These are phyloP conservation scores for Huiozyma sinensis DNA, from an alignment of 805 yeast genomes.

Conservation along the genomic window DNA sequence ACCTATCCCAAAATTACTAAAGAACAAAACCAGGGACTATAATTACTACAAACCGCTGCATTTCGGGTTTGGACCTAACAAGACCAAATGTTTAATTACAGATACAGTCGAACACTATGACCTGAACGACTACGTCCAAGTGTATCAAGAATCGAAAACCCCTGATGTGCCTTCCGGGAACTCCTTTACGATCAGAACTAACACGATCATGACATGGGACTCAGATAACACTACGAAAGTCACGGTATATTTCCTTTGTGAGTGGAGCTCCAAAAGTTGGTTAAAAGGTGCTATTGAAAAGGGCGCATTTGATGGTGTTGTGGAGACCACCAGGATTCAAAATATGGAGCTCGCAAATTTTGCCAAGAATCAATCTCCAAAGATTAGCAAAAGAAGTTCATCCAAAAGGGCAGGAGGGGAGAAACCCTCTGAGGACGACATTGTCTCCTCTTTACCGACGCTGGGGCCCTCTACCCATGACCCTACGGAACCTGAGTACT, in stretches of 20 bases:
- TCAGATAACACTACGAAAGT: slow-evolving; percentile 43
- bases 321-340: slow-evolving; percentile 41
- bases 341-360: slow-evolving; percentile 37
- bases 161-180: slow-evolving; percentile 82
- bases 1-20: slow-evolving; percentile 33
- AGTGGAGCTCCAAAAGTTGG: slow-evolving; percentile 75
- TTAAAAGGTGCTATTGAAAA: slow-evolving; percentile 66
- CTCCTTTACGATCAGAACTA: slow-evolving; percentile 52
- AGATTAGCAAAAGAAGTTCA: slow-evolving; percentile 5
- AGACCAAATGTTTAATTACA: slow-evolving; percentile 53
- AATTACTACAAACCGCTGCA: slow-evolving; percentile 53
- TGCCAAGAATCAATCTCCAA: slow-evolving; percentile 3
- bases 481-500: slow-evolving; percentile 37
- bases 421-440: slow-evolving; percentile 10
- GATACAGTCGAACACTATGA: slow-evolving; percentile 49
- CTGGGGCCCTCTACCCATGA: slow-evolving; percentile 33
- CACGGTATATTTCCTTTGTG: slow-evolving; percentile 43
- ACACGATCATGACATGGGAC: slow-evolving; percentile 54
- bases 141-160: slow-evolving; percentile 50
- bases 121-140: slow-evolving; percentile 36
- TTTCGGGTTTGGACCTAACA: slow-evolving; percentile 66
- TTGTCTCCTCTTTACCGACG: slow-evolving; percentile 21
- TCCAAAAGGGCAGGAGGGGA: neutral
- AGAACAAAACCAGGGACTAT: slow-evolving; percentile 36
- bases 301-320: slow-evolving; percentile 65